Conservation (phyloP, 768 basidiomycete species). For the Trametes cingulata region DNA sequence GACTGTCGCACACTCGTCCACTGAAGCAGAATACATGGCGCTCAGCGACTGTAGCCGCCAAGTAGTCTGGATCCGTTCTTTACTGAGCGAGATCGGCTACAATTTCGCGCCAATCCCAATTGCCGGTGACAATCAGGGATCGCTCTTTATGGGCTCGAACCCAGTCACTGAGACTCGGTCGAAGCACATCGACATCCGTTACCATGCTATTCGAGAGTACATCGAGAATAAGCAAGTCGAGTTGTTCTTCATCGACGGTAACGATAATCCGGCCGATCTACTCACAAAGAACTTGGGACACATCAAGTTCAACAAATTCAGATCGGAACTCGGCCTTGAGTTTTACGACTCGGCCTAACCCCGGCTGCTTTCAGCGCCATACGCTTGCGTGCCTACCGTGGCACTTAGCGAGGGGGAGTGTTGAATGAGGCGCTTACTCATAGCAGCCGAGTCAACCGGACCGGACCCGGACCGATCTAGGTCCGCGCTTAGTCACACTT, state of each 20-base stretch:
- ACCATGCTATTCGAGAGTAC: constrained; percentile 4
- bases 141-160: neutral
- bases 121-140: constrained; percentile 7
- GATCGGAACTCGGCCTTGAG: neutral
- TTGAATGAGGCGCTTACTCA: neutral
- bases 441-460: neutral
- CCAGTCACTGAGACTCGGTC: constrained; percentile 1
- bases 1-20: constrained; percentile 2
- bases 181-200: constrained; percentile 14
- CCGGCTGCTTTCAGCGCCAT: neutral
- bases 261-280: neutral
- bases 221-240: neutral
- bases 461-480: too few relatives aligned
- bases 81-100: constrained; percentile 1
- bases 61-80: neutral
- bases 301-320: neutral
- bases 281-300: constrained; percentile 1
- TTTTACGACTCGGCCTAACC: neutral
- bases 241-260: neutral
- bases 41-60: neutral
- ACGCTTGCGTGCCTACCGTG: neutral
- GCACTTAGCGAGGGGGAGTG: too few relatives aligned
- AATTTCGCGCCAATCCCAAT: neutral
- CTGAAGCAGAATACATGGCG: constrained; percentile 10
- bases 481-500: too few relatives aligned